Evolutionary conservation across 805 yeast species (phyloP).

Genomic region (Spathaspora girioi): DNA sequence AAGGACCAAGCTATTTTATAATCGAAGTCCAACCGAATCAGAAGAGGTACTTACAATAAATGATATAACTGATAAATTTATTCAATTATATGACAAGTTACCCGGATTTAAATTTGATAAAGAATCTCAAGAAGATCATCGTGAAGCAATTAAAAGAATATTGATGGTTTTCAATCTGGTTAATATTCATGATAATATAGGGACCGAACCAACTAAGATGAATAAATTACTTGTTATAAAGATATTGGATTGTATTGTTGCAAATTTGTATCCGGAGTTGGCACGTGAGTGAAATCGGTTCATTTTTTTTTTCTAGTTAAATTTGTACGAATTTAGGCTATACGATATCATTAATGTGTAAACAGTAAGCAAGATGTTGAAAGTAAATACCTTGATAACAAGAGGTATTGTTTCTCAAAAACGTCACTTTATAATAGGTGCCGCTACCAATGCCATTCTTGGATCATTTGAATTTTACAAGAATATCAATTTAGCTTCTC

Average conservation of each 20-base stretch:
- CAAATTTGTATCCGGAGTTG: constrained; percentile 20
- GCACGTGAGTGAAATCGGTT: background rate
- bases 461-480: constrained; percentile 35
- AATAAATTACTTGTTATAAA: constrained; percentile 20
- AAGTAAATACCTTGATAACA: background rate
- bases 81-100: background rate
- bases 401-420: background rate
- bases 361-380: background rate
- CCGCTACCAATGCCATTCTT: constrained; percentile 13
- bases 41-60: background rate
- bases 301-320: background rate
- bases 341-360: background rate
- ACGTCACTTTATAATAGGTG: constrained; percentile 2
- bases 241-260: constrained; percentile 19
- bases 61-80: background rate
- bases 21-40: background rate
- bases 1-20: constrained; percentile 6
- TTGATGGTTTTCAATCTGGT: constrained; percentile 15
- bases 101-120: constrained; percentile 10
- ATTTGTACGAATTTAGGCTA: background rate
- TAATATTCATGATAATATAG: constrained; percentile 2
- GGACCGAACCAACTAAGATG: constrained; percentile 9
- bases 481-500: constrained; percentile 53
- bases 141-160: constrained; percentile 11
- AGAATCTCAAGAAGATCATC: constrained; percentile 16